Percentiles rank a stretch among this genome's conserved stretches.
Evolutionary conservation across 768 basidiomycete species (phyloP).

Genomic region (Hirschioporus abietinus): DNA sequence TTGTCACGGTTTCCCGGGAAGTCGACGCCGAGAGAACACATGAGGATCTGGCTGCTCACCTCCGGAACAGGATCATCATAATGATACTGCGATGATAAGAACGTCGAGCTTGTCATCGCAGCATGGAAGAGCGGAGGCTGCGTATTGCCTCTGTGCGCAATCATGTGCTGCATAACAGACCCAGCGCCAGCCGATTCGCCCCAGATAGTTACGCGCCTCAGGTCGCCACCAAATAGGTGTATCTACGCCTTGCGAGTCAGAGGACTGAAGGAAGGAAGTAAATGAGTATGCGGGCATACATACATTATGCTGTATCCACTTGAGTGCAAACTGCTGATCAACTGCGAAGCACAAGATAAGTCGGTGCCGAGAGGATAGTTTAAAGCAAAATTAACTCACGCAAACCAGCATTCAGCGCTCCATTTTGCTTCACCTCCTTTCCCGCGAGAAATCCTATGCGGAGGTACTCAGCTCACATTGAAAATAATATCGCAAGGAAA

Average conservation of each 20-base stretch:
- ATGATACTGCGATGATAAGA: constrained; percentile 39
- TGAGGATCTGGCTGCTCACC: constrained; percentile 17
- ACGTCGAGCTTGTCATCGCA: constrained; percentile 41
- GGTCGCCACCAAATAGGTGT: constrained; percentile 36
- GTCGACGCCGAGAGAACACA: background rate
- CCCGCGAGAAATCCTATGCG: constrained; percentile 43
- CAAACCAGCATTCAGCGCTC: constrained; percentile 43
- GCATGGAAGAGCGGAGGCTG: constrained; percentile 37
- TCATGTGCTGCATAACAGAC: constrained; percentile 43
- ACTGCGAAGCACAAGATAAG: no score
- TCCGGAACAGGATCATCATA: constrained; percentile 38
- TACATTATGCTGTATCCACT: constrained; percentile 39
- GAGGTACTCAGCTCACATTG: no score
- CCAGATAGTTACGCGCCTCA: constrained; percentile 35
- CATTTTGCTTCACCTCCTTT: constrained; percentile 33
- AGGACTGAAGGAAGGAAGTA: no score
- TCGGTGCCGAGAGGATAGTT: no score
- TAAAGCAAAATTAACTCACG: no score
- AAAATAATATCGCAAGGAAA: no score
- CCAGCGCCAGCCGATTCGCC: constrained; percentile 40
- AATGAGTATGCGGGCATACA: constrained; percentile 1
- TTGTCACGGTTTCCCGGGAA: constrained; percentile 2
- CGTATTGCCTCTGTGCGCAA: constrained; percentile 42
- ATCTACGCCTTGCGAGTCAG: constrained; percentile 22
- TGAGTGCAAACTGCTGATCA: constrained; percentile 38